phyloP scores from a whole-genome alignment of 306 rosid genomes.

The Castanospermum australe region DNA sequence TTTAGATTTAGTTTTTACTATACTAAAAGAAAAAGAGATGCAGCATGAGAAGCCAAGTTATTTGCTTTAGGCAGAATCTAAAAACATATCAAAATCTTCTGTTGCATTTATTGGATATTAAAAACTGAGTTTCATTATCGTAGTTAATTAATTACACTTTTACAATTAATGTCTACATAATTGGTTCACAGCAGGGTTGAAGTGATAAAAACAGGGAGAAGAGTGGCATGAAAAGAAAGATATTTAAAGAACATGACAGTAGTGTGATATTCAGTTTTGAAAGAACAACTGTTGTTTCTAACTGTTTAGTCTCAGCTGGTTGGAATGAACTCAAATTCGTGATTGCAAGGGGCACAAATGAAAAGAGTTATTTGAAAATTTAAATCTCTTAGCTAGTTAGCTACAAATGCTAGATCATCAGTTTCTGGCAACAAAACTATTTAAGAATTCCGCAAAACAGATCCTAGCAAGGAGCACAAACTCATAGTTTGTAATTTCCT shows the following conservation, averaged over 20 bases:
- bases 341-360: background rate
- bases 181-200: background rate
- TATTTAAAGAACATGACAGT: background rate
- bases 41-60: background rate
- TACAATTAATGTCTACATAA: background rate
- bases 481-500: background rate
- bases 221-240: background rate
- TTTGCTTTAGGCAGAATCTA: slow-evolving; percentile 12
- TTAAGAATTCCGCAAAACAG: background rate
- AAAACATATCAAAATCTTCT: background rate
- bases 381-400: background rate
- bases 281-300: background rate
- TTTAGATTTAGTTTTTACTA: background rate
- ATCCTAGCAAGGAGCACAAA: background rate
- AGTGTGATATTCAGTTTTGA: background rate
- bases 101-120: background rate
- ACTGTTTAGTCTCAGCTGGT: background rate
- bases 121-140: background rate
- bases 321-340: slow-evolving; percentile 5
- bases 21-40: background rate
- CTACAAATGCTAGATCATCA: background rate
- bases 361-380: slow-evolving; percentile 3
- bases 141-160: background rate
- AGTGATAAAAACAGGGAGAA: background rate
- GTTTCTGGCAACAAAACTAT: background rate